phyloP scores from a whole-genome alignment of 371 early-diverging fungal genomes.

The Mucor velutinosus region DNA sequence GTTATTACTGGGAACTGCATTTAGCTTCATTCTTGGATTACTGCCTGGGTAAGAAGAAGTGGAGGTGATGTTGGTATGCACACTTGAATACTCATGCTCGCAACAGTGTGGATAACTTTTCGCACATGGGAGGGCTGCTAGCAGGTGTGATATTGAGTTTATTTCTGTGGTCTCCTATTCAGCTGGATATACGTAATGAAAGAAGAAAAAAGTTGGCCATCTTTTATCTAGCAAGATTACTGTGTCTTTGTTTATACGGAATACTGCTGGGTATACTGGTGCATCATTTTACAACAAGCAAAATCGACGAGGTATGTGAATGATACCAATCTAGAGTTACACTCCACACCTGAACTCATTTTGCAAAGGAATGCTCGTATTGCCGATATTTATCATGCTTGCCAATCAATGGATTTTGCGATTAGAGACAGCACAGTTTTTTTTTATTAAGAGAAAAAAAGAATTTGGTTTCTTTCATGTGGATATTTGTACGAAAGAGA shows the following conservation, averaged over 20 bases:
- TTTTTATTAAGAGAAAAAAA: background rate
- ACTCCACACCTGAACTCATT: background rate
- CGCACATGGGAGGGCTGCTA: constrained; percentile 43
- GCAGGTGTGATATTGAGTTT: constrained; percentile 26
- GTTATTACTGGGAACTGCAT: constrained; percentile 31
- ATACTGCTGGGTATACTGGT: constrained; percentile 5
- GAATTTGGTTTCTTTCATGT: background rate
- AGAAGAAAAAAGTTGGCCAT: background rate
- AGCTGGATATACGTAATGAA: background rate
- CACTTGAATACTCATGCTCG: background rate
- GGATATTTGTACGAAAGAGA: background rate
- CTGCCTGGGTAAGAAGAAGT: constrained; percentile 27
- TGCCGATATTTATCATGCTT: constrained; percentile 16
- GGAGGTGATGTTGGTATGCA: background rate
- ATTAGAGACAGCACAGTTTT: background rate
- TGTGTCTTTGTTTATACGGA: constrained; percentile 3
- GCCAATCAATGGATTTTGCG: constrained; percentile 17
- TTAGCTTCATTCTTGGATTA: constrained; percentile 24
- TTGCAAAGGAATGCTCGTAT: constrained; percentile 8
- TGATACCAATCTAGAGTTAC: background rate
- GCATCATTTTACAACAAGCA: constrained; percentile 7
- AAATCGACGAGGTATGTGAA: constrained; percentile 13
- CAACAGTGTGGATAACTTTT: constrained; percentile 31
- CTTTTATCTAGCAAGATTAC: background rate
- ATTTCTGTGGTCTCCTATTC: constrained; percentile 2